Evolutionary conservation across 305 asterid species (phyloP), one percentile per base, ranked within the genome.

Genomic region (Ilex paraguariensis): DNA sequence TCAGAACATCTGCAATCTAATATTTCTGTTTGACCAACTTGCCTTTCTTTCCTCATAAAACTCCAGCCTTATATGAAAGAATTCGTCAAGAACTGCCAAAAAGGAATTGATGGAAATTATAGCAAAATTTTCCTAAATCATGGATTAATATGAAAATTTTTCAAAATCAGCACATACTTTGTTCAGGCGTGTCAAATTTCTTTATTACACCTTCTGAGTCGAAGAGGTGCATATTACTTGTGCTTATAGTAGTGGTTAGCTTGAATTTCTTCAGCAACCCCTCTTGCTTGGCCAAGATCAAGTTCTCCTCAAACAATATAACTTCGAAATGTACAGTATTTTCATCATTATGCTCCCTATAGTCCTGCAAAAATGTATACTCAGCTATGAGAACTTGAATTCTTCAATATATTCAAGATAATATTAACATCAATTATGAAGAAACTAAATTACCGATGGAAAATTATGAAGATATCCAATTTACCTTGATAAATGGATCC

Each of bases 101-200:
- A 66, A 66, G 6, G n/a, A 14, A 36, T 65, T 2, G 16, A 3
- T 6, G 5, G 14, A 17, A 17, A 52, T 10, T 13, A 4, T 4
- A 49, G 16, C 1, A 3, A 49, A 49, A 4, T 2, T 11, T 1
- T n/a, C 53, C 3, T 3, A 7, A 12, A 49, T 49, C 53, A 49
- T 49, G 53, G 2, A 49, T 0, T 13, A 13, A 7, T 11, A 46
- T 6, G 4, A 46, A 3, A 46, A 46, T 6, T 9, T 9, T 46
- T 42, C 1, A 46, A 46, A 46, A 13, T 3, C 6, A 17, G 28
- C 2, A 58, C 96, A 4, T 86, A 90, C 99, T 90, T 70, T 90
- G 90, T 69, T 93, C 99, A 31, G 99, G 99, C 53, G 78, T 83
- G 66, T 93, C 96, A 57, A 86, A 93, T 80, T 85, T 92, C 90